These are phyloP conservation scores for Tylopilus subfusipes DNA, from an alignment of 768 basidiomycete species.

Conservation along the genomic window DNA sequence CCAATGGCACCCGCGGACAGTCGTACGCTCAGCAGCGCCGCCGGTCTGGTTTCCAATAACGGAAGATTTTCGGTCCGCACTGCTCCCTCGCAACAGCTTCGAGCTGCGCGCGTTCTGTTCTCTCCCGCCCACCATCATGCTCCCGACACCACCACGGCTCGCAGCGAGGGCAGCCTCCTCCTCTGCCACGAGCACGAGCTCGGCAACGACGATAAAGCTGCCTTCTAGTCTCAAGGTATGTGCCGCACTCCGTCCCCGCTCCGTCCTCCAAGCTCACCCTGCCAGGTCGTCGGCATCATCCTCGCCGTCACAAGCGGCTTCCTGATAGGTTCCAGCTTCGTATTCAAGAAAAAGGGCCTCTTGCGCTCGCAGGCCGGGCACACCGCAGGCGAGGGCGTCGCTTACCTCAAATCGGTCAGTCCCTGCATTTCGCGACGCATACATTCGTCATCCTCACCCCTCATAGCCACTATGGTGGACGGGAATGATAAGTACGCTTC, in stretches of 20 bases:
- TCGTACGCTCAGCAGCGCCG: too few relatives aligned
- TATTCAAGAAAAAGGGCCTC: constrained; percentile 97
- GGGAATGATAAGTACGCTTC: constrained; percentile 71
- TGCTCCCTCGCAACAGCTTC: constrained; percentile 10
- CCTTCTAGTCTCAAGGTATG: constrained; percentile 55
- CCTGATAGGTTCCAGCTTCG: constrained; percentile 90
- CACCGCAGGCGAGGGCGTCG: constrained; percentile 79
- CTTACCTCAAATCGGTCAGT: constrained; percentile 90
- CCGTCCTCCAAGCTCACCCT: not conserved
- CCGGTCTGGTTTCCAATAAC: constrained; percentile 4
- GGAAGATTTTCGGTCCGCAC: constrained; percentile 10
- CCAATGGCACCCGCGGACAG: too few relatives aligned
- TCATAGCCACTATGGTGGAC: constrained; percentile 83
- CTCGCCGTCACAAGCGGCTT: constrained; percentile 76
- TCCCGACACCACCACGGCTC: constrained; percentile 5
- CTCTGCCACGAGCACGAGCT: constrained; percentile 32
- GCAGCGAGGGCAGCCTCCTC: constrained; percentile 33
- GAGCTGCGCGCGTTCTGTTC: constrained; percentile 10
- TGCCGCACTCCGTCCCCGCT: not conserved
- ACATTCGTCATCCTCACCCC: constrained; percentile 6
- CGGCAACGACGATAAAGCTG: constrained; percentile 34
- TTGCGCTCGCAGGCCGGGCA: constrained; percentile 79
- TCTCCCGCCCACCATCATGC: not conserved
- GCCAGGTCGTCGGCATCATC: constrained; percentile 69
- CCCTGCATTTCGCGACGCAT: not conserved